Evolutionary conservation across 805 yeast species (phyloP), one percentile per base, ranked within the genome.

Genomic region (Spathaspora hagerdaliae): DNA sequence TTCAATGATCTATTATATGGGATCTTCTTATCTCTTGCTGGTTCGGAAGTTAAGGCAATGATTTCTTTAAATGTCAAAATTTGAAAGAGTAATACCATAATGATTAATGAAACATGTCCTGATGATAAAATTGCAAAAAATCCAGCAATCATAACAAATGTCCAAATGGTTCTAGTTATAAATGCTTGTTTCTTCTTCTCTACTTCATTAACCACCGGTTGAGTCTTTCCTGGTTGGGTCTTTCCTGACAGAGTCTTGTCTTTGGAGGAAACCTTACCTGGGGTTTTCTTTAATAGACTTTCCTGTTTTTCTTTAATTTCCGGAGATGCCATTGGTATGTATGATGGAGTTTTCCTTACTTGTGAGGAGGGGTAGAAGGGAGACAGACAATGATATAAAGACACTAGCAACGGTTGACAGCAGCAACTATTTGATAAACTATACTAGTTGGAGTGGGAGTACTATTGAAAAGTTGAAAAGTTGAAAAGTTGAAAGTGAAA

Each of bases 41-140:
- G 91, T 53, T 84, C 87, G 19, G 94, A 77, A 12, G 96, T 92
- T 52, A 85, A 75, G 34, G 85, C 80, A 52, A 94, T 92, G 60
- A 94, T 89, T 67, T 94, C 99, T 58, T 82, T 89, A 67, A 90
- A 94, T 5, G 95, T 88, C 45, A 90, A 76, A 29, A 87, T 74
- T 66, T 94, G 97, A 47, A 89, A 78, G 7, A 82, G 57, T 36
- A 86, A 70, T 41, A 92, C 89, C 47, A 87, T 71, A 6, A 78
- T 63, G 47, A 91, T 86, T 43, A 90, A 78, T 74, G 90, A 82
- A 44, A 86, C 69, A 60, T 91, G 98, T 36, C 99, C 99, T 8
- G 91, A 79, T 27, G 87, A 82, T 40, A 91, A 69, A 26, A 86
- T 74, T 34, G 77, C 66, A 49, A 88, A 80, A 64, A 90, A 85